These are phyloP conservation scores for Chaetomiaceae sp. DNA, from an alignment of 2,329 filamentous ascomycete species.

Conservation along the genomic window DNA sequence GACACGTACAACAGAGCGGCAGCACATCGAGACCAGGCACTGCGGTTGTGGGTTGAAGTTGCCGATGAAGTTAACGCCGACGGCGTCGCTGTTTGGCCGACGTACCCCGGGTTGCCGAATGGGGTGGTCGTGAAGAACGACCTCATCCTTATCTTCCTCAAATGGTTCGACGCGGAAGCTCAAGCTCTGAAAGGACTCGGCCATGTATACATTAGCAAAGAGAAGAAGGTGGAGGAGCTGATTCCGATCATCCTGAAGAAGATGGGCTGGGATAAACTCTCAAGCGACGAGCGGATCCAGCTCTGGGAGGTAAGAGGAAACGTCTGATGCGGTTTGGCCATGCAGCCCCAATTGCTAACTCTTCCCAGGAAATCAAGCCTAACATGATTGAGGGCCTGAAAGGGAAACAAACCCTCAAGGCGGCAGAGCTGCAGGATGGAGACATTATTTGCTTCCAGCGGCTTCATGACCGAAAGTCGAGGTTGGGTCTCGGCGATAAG, in stretches of 20 bases:
- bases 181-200: constrained; percentile 74
- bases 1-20: constrained; percentile 54
- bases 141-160: constrained; percentile 79
- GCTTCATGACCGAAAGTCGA: constrained; percentile 45
- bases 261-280: constrained; percentile 80
- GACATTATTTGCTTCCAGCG: constrained; percentile 95
- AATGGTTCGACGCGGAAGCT: constrained; percentile 76
- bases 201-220: constrained; percentile 81
- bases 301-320: constrained; percentile 65
- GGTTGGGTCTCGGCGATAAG: constrained; percentile 36
- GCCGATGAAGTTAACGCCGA: constrained; percentile 61
- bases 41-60: constrained; percentile 84
- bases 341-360: constrained; percentile 21
- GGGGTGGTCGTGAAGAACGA: constrained; percentile 56
- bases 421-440: constrained; percentile 92
- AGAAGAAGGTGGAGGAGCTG: constrained; percentile 83
- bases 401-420: constrained; percentile 79
- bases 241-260: constrained; percentile 70
- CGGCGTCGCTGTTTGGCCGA: constrained; percentile 68
- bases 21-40: constrained; percentile 61
- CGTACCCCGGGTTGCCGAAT: constrained; percentile 53
- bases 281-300: constrained; percentile 55
- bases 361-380: constrained; percentile 78
- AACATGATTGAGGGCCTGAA: constrained; percentile 96
- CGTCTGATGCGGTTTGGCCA: neutral